phyloP scores from a whole-genome alignment of 768 basidiomycete species.

The Vararia minispora region DNA sequence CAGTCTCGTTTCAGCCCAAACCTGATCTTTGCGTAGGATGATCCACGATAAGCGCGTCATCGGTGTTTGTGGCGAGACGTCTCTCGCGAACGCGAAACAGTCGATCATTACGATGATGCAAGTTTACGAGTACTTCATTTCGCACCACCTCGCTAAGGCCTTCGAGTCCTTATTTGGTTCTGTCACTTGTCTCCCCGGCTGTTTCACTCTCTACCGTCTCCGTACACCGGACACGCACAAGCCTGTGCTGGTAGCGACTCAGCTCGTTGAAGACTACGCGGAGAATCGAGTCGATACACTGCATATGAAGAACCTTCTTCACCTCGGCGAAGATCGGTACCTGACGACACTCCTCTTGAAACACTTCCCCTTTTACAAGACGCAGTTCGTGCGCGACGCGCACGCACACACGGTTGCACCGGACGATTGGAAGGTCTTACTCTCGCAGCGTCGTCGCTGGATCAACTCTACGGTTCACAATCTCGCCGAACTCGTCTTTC shows the following conservation, averaged over 20 bases:
- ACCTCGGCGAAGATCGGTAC: slow-evolving; percentile 98
- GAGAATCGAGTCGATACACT: slow-evolving; percentile 95
- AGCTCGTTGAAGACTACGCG: slow-evolving; percentile 85
- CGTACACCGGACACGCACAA: slow-evolving; percentile 93
- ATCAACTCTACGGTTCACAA: slow-evolving; percentile 99
- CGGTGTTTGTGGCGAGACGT: slow-evolving; percentile 93
- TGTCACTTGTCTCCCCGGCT: slow-evolving; percentile 97
- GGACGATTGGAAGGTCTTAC: slow-evolving; percentile 86
- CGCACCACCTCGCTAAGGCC: slow-evolving; percentile 97
- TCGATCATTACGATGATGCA: slow-evolving; percentile 98
- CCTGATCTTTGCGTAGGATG: slow-evolving; percentile 48
- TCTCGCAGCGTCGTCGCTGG: slow-evolving; percentile 98
- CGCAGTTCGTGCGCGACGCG: slow-evolving; percentile 90
- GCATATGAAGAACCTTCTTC: slow-evolving; percentile 97
- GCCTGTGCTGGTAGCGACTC: slow-evolving; percentile 85
- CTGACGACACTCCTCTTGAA: slow-evolving; percentile 92
- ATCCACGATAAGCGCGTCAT: slow-evolving; percentile 92
- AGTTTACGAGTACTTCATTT: slow-evolving; percentile 99
- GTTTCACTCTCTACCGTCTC: slow-evolving; percentile 95
- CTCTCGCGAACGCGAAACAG: slow-evolving; percentile 86
- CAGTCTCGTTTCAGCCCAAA: no score
- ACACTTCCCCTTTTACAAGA: slow-evolving; percentile 91
- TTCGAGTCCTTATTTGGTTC: slow-evolving; percentile 96
- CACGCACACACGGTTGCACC: slow-evolving; percentile 93
- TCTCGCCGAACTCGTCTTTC: slow-evolving; percentile 82